Conservation (phyloP, 192 early-diverging fungal species). For the Coemansia sp. region DNA sequence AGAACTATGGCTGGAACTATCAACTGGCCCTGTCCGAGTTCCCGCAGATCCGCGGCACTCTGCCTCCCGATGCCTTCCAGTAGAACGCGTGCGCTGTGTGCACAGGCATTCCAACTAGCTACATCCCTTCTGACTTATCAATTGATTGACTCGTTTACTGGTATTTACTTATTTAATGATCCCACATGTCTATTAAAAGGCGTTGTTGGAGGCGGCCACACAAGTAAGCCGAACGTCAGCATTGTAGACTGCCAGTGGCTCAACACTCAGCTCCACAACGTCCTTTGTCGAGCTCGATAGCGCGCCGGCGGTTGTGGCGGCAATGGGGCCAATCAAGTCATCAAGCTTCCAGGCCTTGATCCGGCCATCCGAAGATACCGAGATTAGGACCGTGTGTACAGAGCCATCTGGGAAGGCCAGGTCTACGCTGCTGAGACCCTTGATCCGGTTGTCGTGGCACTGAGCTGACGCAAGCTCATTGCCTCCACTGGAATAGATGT, state of each 20-base stretch:
- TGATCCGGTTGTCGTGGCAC: constrained; percentile 48
- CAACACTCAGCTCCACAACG: constrained; percentile 2
- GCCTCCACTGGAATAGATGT: constrained; percentile 44
- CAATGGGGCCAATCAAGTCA: constrained; percentile 43
- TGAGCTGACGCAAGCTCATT: constrained; percentile 32
- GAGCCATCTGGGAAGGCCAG: constrained; percentile 39
- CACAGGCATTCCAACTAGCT: too few relatives aligned
- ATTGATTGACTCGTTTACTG: too few relatives aligned
- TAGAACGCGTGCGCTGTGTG: too few relatives aligned
- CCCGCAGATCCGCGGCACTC: constrained; percentile 32
- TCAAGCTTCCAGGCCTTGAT: constrained; percentile 74
- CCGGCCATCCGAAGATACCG: constrained; percentile 74
- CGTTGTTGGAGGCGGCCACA: constrained; percentile 29
- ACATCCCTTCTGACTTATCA: too few relatives aligned
- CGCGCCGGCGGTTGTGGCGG: not conserved
- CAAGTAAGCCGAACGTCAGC: constrained; percentile 66
- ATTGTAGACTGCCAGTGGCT: constrained; percentile 60
- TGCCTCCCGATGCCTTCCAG: constrained; percentile 49
- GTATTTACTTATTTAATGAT: too few relatives aligned
- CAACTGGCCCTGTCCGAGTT: constrained; percentile 47
- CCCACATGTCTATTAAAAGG: constrained; percentile 6
- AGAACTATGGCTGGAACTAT: constrained; percentile 51
- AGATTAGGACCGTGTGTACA: constrained; percentile 50
- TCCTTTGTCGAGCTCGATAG: not conserved
- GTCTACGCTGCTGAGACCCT: constrained; percentile 32